Percentiles rank a stretch among this genome's conserved stretches.
Conservation (phyloP, 2,329 filamentous ascomycete species). For the Phialocephala sp. region DNA sequence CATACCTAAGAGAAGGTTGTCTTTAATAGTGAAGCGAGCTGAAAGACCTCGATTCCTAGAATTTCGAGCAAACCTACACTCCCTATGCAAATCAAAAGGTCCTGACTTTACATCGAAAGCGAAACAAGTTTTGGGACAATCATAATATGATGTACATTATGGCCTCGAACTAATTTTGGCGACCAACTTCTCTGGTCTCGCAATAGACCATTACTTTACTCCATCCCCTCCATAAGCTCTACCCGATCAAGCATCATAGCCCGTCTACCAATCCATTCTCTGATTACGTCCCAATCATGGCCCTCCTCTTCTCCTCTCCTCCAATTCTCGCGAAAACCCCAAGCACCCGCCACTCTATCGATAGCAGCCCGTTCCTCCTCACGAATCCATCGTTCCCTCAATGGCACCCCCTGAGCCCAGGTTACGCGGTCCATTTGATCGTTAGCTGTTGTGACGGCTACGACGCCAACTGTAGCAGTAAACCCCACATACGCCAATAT, state of each 20-base stretch:
- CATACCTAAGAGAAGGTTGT: too few relatives aligned
- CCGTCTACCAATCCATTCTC: slow-evolving; percentile 80
- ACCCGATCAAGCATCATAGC: slow-evolving; percentile 91
- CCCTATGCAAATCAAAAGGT: too few relatives aligned
- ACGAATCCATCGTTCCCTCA: slow-evolving; percentile 82
- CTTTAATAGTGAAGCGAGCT: too few relatives aligned
- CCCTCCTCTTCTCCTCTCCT: slow-evolving; percentile 90
- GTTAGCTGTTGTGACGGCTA: slow-evolving; percentile 86
- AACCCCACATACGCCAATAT: slow-evolving; percentile 84
- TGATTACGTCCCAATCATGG: slow-evolving; percentile 83
- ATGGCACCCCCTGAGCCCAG: slow-evolving; percentile 82
- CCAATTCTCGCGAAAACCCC: slow-evolving; percentile 86
- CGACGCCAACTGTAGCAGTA: slow-evolving; percentile 79
- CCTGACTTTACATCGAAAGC: background rate
- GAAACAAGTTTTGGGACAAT: background rate
- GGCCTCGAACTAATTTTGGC: background rate
- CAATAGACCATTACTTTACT: slow-evolving; percentile 48
- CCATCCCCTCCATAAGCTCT: slow-evolving; percentile 93
- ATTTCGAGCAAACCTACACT: background rate
- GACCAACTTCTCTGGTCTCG: background rate
- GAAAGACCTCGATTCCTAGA: background rate
- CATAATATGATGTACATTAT: background rate
- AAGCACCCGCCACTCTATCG: slow-evolving; percentile 84
- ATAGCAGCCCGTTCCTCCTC: slow-evolving; percentile 90
- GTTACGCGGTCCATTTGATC: slow-evolving; percentile 95